Conservation (phyloP, 2,329 filamentous ascomycete species). For the Diaporthe vaccinii region DNA sequence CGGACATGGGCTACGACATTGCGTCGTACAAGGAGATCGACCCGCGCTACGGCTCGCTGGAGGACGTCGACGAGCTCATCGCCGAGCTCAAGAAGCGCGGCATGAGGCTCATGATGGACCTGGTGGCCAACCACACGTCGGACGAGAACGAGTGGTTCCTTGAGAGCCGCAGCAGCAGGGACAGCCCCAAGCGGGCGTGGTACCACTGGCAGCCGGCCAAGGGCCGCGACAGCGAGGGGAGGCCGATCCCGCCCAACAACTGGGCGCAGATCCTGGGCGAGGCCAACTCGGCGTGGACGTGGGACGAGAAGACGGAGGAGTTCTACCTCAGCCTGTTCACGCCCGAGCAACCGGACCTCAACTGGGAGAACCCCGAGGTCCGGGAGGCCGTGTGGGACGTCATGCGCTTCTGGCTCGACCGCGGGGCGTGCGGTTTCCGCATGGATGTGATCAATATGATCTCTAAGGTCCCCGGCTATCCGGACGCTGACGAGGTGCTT, state of each 20-base stretch:
- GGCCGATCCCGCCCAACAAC: constrained; percentile 72
- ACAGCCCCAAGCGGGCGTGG: constrained; percentile 70
- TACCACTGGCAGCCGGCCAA: constrained; percentile 76
- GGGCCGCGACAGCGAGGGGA: constrained; percentile 66
- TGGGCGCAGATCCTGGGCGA: constrained; percentile 56
- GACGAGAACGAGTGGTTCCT: constrained; percentile 71
- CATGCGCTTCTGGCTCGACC: constrained; percentile 81
- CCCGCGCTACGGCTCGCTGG: constrained; percentile 75
- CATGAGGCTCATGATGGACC: constrained; percentile 79
- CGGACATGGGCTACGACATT: constrained; percentile 81
- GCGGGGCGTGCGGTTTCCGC: constrained; percentile 77
- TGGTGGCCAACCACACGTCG: constrained; percentile 81
- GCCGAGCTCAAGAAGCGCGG: constrained; percentile 70
- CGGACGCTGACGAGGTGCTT: constrained; percentile 36
- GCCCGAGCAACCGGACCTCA: constrained; percentile 80
- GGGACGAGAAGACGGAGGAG: constrained; percentile 62
- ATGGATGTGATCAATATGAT: constrained; percentile 50
- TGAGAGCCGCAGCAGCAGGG: constrained; percentile 65
- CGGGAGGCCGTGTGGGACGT: constrained; percentile 76
- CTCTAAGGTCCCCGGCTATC: constrained; percentile 34
- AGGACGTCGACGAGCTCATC: constrained; percentile 75
- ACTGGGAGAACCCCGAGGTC: constrained; percentile 79
- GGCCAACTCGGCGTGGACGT: constrained; percentile 61
- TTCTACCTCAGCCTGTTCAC: constrained; percentile 79
- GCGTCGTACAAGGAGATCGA: constrained; percentile 77